Evolutionary conservation across 2,329 filamentous ascomycete species (phyloP).

Genomic region (Talaromyces sp.): DNA sequence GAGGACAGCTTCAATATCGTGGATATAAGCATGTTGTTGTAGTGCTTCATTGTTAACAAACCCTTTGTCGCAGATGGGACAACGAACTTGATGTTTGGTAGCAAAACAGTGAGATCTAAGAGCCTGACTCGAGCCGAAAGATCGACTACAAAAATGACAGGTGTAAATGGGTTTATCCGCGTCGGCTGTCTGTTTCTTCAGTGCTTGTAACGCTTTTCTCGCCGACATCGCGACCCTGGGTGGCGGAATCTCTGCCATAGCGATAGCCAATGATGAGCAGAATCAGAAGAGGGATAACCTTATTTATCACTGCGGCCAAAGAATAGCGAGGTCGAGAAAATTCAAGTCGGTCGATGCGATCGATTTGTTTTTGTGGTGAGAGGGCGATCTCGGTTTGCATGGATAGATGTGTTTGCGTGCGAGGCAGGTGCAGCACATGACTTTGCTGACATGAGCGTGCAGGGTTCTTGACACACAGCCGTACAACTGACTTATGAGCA

Average conservation of each 20-base stretch:
- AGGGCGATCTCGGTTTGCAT: background rate
- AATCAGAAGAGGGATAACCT: background rate
- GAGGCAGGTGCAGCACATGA: background rate
- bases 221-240: background rate
- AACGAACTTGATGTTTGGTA: background rate
- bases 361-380: background rate
- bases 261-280: background rate
- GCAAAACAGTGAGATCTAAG: background rate
- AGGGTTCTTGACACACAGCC: background rate
- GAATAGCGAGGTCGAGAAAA: background rate
- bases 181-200: background rate
- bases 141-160: background rate
- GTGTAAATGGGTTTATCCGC: background rate
- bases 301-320: too few relatives aligned
- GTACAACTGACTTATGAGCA: background rate
- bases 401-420: background rate
- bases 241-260: background rate
- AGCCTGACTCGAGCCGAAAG: background rate
- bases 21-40: background rate
- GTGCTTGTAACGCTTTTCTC: background rate
- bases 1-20: background rate
- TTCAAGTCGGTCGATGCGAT: background rate
- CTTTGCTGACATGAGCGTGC: background rate
- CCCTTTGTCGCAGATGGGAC: slow-evolving; percentile 4
- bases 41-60: background rate